Conservation (phyloP, 148 eudicot genomes). For the Cornus florida region DNA sequence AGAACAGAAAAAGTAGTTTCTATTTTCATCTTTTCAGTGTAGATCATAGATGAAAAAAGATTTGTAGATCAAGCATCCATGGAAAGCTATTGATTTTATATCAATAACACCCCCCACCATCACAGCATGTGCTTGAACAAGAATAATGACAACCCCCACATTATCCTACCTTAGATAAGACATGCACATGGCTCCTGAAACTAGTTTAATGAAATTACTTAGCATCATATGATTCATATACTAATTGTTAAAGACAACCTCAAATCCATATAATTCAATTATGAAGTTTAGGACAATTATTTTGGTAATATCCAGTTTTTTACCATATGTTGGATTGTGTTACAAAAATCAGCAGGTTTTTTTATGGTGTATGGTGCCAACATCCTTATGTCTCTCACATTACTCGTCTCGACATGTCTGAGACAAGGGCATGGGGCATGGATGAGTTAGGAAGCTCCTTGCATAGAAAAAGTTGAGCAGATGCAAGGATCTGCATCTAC, state of each 20-base stretch:
- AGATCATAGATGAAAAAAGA: background rate
- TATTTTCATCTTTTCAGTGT: conserved; percentile 4
- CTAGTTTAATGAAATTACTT: background rate
- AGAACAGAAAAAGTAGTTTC: conserved; percentile 6
- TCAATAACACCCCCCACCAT: conserved; percentile 32
- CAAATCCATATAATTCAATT: background rate
- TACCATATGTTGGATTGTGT: conserved; percentile 12
- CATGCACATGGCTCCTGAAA: conserved; percentile 35
- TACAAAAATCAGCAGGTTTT: background rate
- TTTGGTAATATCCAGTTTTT: conserved; percentile 14
- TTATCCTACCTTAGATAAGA: conserved; percentile 2
- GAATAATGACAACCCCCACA: conserved; percentile 29
- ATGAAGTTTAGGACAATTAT: background rate
- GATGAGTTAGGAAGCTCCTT: conserved; percentile 10
- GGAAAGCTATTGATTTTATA: conserved; percentile 23
- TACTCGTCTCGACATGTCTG: conserved; percentile 13
- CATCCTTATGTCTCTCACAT: conserved; percentile 9
- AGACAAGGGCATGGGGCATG: conserved; percentile 17
- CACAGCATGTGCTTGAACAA: conserved; percentile 44
- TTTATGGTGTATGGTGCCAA: conserved; percentile 4
- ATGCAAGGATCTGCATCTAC: conserved; percentile 5
- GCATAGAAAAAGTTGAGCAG: conserved; percentile 6
- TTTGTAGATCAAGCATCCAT: conserved; percentile 34
- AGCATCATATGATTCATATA: background rate
- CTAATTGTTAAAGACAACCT: background rate